Percentiles rank a stretch among this genome's conserved stretches.
Evolutionary conservation across 2,329 filamentous ascomycete species (phyloP).

Genomic region (Bipolaris sorokiniana): DNA sequence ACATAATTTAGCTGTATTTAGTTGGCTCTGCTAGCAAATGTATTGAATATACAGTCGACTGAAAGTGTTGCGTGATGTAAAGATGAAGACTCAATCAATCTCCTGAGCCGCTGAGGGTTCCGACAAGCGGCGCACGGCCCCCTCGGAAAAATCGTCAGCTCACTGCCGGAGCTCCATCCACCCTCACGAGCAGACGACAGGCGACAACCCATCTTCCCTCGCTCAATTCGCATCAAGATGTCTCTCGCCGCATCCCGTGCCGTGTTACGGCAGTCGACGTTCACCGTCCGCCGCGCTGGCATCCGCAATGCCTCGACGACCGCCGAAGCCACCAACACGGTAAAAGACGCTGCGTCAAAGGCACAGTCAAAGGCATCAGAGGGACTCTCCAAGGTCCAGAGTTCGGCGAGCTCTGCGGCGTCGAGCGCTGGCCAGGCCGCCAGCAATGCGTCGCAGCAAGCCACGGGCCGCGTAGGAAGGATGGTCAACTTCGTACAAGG

Average conservation of each 20-base stretch:
- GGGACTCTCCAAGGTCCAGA: constrained; percentile 80
- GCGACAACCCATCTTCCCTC: constrained; percentile 28
- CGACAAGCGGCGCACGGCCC: constrained; percentile 20
- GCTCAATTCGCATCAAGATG: constrained; percentile 49
- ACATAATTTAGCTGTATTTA: neutral
- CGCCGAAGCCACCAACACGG: constrained; percentile 54
- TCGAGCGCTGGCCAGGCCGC: constrained; percentile 69
- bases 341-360: constrained; percentile 62
- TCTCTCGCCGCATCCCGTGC: constrained; percentile 55
- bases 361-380: constrained; percentile 77
- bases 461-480: constrained; percentile 67
- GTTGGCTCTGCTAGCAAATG: neutral
- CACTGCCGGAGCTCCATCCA: constrained; percentile 24
- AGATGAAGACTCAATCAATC: constrained; percentile 6
- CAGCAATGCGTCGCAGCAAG: constrained; percentile 51
- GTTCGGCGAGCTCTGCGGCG: constrained; percentile 79
- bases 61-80: constrained; percentile 7
- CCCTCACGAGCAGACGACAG: constrained; percentile 19
- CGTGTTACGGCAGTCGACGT: constrained; percentile 53
- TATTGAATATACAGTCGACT: neutral
- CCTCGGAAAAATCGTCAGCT: constrained; percentile 30
- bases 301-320: constrained; percentile 58
- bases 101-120: constrained; percentile 18
- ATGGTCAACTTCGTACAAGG: constrained; percentile 83
- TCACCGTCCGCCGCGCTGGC: constrained; percentile 51